Evolutionary conservation across 306 rosid genomes (phyloP), one percentile per base, ranked within the genome.

Genomic region (Geum urbanum): DNA sequence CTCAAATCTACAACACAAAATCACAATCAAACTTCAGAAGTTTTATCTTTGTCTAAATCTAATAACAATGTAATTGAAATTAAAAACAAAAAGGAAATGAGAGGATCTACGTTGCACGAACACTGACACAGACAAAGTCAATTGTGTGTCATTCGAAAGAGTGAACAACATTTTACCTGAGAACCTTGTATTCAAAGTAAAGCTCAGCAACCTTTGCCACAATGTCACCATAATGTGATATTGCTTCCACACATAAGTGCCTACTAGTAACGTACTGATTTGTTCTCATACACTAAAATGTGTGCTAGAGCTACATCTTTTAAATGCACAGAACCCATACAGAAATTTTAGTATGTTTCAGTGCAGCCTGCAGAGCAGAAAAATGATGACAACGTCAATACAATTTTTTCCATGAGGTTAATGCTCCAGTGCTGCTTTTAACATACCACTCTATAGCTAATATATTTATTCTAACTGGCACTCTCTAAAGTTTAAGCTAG

Each of bases 221-320:
- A 69, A 86, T 78, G 75, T 92, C 97, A 50, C 97, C 92, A 13
- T 88, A 92, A 82, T 86, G 91, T 74, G 92, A 78, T 65, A 88
- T 81, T 10, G 97, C 82, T 78, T 92, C 98, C 19, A 87, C 80
- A 67, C 98, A 86, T 80, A 83, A 0, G 80, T 92, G 98, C 76
- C 98, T 88, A 61, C 98, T 94, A 39, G 86, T 52, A 13, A n/a
- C n/a, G n/a, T n/a, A 94, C 94, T 32, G 82, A 66, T 78, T 88
- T 86, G 85, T 90, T 90, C 75, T 92, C 96, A 59, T 86, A 92
- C 58, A 86, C 94, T 84, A 92, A 73, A 72, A 90, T 80, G 77
- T 92, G 98, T 45, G 97, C 96, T 44, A 85, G 76, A 49, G 97
- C 98, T 39, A 90, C 95, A 79, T 92, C 98, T 76, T 92, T 92